Conservation (phyloP, 257 asterid species). For the Lantana camara region DNA sequence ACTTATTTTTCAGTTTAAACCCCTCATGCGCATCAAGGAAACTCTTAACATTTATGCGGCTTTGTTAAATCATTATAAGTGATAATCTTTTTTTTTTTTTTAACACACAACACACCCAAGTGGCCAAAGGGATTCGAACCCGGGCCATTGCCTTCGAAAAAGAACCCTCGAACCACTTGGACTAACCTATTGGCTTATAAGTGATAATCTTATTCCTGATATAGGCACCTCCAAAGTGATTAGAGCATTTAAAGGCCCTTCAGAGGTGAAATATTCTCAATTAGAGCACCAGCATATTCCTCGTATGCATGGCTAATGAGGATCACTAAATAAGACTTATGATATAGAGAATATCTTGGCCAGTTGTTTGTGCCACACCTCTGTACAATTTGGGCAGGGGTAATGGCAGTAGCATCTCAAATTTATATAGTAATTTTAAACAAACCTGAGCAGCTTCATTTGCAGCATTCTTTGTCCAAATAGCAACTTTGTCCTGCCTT, state of each 20-base stretch:
- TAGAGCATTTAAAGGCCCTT: not conserved
- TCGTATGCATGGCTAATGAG: not conserved
- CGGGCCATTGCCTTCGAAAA: no score
- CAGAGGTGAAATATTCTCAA: not conserved
- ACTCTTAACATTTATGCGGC: no score
- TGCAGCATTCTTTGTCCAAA: constrained; percentile 95
- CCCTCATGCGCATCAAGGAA: no score
- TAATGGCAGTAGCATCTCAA: not conserved
- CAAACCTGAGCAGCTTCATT: constrained; percentile 95
- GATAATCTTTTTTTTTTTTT: no score
- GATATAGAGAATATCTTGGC: not conserved
- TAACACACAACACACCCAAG: no score
- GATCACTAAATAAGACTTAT: not conserved
- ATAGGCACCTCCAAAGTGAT: not conserved
- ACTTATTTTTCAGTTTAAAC: no score
- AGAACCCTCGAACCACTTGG: no score
- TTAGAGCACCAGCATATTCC: not conserved
- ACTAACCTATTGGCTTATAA: no score
- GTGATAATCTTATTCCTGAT: constrained; percentile 1
- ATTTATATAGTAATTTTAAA: constrained; percentile 11
- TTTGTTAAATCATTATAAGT: no score
- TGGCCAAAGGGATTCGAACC: no score
- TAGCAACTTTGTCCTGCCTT: constrained; percentile 72
- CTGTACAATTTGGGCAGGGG: not conserved
- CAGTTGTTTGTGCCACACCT: constrained; percentile 5